Evolutionary conservation across 202 grass and related monocot genomes (phyloP).

Genomic region (Sporobolus alterniflorus): DNA sequence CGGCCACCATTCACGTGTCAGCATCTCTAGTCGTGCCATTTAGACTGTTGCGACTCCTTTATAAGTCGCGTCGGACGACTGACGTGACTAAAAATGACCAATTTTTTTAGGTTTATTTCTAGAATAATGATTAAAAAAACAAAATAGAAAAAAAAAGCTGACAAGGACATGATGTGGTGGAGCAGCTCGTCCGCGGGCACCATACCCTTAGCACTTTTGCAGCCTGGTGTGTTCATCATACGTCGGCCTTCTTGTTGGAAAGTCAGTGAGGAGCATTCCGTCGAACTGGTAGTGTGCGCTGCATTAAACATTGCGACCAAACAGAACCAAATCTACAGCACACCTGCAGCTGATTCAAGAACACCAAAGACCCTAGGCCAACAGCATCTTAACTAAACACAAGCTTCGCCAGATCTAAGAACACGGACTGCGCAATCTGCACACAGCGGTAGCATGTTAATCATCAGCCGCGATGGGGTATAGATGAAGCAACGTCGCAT

Average conservation of each 20-base stretch:
- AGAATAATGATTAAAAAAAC: too few species aligned
- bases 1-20: too few species aligned
- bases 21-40: too few species aligned
- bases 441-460: neutral
- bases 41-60: too few species aligned
- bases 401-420: neutral
- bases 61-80: too few species aligned
- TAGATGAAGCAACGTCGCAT: neutral
- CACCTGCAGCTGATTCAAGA: neutral
- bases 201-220: neutral
- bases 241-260: neutral
- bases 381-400: neutral
- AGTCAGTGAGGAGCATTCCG: neutral
- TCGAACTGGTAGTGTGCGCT: neutral
- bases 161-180: constrained; percentile 18
- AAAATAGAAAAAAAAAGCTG: too few species aligned
- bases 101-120: too few species aligned
- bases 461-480: neutral
- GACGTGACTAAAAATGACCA: too few species aligned
- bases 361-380: neutral
- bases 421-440: neutral
- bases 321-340: neutral
- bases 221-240: neutral
- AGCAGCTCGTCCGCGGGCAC: neutral
- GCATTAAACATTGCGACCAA: neutral